Percentiles rank a stretch among this genome's conserved stretches.
Conservation (phyloP, 345 rosid species). For the Hibiscus syriacus region DNA sequence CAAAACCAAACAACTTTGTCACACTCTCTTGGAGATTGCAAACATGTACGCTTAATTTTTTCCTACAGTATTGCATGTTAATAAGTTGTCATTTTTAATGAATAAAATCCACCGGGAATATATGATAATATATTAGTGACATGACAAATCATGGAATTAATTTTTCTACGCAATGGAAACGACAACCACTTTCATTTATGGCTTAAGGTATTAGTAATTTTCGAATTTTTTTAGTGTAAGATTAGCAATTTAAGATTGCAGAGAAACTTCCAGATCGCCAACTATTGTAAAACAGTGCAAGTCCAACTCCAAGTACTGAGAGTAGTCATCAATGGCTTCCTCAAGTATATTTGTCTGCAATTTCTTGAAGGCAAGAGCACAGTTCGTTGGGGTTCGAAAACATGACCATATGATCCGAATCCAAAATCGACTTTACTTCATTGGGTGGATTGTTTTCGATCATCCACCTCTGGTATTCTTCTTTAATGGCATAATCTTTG, state of each 20-base stretch:
- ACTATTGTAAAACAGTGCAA: no score
- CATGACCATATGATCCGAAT: conserved; percentile 45
- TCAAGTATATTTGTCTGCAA: conserved; percentile 14
- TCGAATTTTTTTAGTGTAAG: no score
- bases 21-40: conserved; percentile 21
- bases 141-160: neutral
- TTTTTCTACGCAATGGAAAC: no score
- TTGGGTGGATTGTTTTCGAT: conserved; percentile 23
- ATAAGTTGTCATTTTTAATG: neutral
- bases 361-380: conserved; percentile 21
- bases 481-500: conserved; percentile 9
- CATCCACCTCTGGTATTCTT: conserved; percentile 28
- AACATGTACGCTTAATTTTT: conserved; percentile 11
- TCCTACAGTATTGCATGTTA: neutral
- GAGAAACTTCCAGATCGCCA: no score
- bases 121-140: neutral
- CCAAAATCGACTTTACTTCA: conserved; percentile 23
- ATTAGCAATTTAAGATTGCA: no score
- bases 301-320: no score
- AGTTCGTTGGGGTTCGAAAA: conserved; percentile 27
- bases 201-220: no score
- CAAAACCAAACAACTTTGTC: conserved; percentile 23
- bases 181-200: no score
- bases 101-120: neutral
- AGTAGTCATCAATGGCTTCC: neutral